These are phyloP conservation scores for Diaporthe capsici DNA, from an alignment of 2,329 filamentous ascomycete species.

Conservation along the genomic window DNA sequence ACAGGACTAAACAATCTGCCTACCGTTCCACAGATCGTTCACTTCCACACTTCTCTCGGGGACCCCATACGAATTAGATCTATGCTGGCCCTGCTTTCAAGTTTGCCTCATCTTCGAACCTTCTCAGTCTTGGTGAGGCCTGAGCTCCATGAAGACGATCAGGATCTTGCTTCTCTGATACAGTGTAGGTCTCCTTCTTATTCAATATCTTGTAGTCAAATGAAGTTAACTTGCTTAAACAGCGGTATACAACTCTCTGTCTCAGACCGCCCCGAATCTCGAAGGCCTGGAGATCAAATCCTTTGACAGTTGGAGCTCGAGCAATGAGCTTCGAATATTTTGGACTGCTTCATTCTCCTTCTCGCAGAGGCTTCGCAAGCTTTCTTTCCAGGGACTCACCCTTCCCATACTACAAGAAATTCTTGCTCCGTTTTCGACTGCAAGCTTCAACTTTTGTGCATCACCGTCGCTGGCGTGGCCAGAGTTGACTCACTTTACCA, in stretches of 20 bases:
- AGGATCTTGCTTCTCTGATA: background rate
- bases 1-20: background rate
- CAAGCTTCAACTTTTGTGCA: background rate
- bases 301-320: fast-evolving
- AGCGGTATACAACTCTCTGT: background rate
- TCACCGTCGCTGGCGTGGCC: background rate
- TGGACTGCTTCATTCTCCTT: background rate
- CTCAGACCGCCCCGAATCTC: background rate
- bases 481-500: fast-evolving
- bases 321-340: background rate
- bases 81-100: background rate
- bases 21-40: background rate
- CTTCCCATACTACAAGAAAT: background rate
- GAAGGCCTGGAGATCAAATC: background rate
- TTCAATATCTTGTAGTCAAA: too few relatives aligned
- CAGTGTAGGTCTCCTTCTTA: background rate
- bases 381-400: background rate
- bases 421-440: background rate
- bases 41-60: fast-evolving
- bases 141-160: background rate
- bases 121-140: fast-evolving
- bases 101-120: background rate
- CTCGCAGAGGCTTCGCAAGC: background rate
- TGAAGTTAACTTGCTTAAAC: background rate
- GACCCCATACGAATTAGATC: fast-evolving